Evolutionary conservation across 108 stramenopile species (phyloP), one percentile per base, ranked within the genome.

Genomic region (Chaetoceros muelleri): DNA sequence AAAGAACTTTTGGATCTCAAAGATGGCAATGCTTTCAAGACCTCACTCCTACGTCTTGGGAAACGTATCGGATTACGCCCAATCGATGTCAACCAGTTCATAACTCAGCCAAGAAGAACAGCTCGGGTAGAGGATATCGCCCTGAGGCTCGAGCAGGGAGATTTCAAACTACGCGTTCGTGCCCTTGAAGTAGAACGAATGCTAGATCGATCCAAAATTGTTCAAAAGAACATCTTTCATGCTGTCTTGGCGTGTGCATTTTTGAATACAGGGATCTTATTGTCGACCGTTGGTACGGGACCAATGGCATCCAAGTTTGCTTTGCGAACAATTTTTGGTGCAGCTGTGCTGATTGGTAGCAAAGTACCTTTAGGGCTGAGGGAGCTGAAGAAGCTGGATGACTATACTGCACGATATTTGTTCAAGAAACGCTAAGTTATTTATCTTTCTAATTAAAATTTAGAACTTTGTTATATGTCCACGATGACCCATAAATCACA

Each of bases 1-100:
- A 94, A 96, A 58, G 95, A 96, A 58, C 79, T 98, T 30, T 60
- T 96, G 25, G 97, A 98, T 54, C 70, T 94, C 65, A 90, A 90
- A 61, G 93, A 94, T 52, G 93, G 93, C 28, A 87, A 71, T 61
- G 87, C 87, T 19, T 72, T 90, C 71, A 86, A 84, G 64, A 94
- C 93, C 25, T 79, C 82, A 0, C 60, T 84, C 21, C 54, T 78
- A 20, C 87, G 87, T 29, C 74, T 93, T 21, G 80, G 83, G 18
- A 93, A 93, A 57, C 75, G 92, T 57, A 61, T 90, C 47, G 93
- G 93, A 8, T 72, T 87, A 49, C 72, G 93, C 53, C 93, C 93
- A 18, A 67, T 74, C 26, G 90, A 95, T 60, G 75, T 95, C 60
- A 75, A 90, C 40, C 73, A 83, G 71, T 62, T 83, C 23, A 61